Evolutionary conservation across 192 early-diverging fungal genomes (phyloP).

Genomic region (Coemansia sp.): DNA sequence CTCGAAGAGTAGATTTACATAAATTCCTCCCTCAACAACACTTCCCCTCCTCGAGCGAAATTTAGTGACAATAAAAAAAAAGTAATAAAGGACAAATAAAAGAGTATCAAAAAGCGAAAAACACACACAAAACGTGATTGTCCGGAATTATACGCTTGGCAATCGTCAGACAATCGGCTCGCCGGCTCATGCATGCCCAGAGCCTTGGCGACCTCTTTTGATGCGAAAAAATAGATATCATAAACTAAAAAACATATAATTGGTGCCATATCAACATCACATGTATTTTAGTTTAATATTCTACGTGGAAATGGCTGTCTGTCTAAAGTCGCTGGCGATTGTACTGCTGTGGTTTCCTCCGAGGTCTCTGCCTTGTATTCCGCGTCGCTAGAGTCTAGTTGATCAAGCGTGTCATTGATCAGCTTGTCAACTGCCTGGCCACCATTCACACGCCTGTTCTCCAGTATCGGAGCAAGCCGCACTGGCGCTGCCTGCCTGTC

Average conservation of each 20-base stretch:
- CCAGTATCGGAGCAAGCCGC: neutral
- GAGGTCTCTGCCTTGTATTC: neutral
- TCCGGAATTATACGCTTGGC: too few relatives aligned
- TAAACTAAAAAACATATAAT: too few relatives aligned
- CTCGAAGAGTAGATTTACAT: neutral
- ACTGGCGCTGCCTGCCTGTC: neutral
- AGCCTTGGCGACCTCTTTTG: neutral
- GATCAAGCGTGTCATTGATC: neutral
- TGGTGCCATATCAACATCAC: too few relatives aligned
- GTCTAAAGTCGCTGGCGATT: too few relatives aligned
- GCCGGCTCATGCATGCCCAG: slow-evolving; percentile 8
- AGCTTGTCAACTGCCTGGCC: neutral
- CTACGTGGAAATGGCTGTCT: neutral
- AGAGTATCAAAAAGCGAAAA: neutral
- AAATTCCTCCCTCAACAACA: neutral
- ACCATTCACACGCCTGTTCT: neutral
- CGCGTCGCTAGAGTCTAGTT: neutral
- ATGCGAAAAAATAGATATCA: neutral
- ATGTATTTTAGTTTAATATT: neutral
- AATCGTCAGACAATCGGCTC: neutral
- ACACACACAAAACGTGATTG: neutral
- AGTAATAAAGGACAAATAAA: neutral
- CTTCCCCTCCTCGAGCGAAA: neutral
- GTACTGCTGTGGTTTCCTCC: neutral
- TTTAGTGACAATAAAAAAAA: neutral